phyloP scores from a whole-genome alignment of 2,329 filamentous ascomycete genomes.

The Trichoderma sp. region DNA sequence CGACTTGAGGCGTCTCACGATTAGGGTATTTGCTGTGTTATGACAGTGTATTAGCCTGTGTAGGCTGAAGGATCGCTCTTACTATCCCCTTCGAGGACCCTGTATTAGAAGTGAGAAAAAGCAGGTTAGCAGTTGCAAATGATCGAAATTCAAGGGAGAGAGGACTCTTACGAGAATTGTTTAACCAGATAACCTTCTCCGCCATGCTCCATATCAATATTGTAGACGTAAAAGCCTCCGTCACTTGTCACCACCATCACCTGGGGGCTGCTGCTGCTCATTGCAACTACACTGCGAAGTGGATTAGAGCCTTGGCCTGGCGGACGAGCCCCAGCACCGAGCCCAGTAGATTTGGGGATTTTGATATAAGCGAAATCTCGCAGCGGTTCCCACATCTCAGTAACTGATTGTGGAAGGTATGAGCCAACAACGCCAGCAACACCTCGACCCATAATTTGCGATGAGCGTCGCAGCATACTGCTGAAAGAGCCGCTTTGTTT shows the following conservation, averaged over 20 bases:
- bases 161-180: constrained; percentile 78
- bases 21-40: background rate
- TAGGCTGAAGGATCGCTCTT: constrained; percentile 54
- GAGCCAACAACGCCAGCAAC: constrained; percentile 88
- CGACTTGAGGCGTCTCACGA: background rate
- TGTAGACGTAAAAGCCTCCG: constrained; percentile 92
- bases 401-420: constrained; percentile 89
- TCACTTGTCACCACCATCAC: constrained; percentile 98
- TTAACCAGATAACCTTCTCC: constrained; percentile 90
- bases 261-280: constrained; percentile 91
- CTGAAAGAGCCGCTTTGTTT: constrained; percentile 76
- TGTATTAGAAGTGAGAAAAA: constrained; percentile 30
- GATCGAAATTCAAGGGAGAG: background rate
- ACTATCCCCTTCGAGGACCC: constrained; percentile 57
- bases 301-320: constrained; percentile 48
- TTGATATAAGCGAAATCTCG: constrained; percentile 97
- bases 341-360: constrained; percentile 64
- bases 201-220: constrained; percentile 90
- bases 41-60: constrained; percentile 32
- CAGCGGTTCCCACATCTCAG: constrained; percentile 95
- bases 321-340: constrained; percentile 28
- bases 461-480: constrained; percentile 89
- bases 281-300: constrained; percentile 89
- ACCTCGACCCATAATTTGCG: constrained; percentile 86
- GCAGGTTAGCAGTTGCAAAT: background rate